These are phyloP conservation scores for Celoporthe dispersa DNA, from an alignment of 2,329 filamentous ascomycete genomes.

Conservation along the genomic window DNA sequence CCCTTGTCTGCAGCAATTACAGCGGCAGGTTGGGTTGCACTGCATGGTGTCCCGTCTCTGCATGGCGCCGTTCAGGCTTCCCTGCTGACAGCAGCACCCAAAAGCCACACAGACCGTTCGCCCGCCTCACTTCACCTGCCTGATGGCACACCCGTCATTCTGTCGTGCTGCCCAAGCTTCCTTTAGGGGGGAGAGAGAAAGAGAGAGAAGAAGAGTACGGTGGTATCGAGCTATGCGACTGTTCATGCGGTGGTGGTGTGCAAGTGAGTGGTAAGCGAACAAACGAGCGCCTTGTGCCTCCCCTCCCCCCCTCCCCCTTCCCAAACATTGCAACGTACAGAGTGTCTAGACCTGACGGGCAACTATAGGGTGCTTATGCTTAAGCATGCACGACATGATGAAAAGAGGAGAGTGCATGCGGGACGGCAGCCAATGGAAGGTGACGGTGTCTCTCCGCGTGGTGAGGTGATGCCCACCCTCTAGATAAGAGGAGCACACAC, in stretches of 20 bases:
- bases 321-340: not conserved
- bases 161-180: not conserved
- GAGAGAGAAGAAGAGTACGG: not conserved
- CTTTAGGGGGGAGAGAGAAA: not conserved
- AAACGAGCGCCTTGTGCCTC: not conserved
- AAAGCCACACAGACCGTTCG: not conserved
- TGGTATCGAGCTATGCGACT: not conserved
- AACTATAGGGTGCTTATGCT: not conserved
- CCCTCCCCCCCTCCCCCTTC: too few relatives aligned
- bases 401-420: not conserved
- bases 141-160: not conserved
- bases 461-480: not conserved
- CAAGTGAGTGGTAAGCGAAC: not conserved
- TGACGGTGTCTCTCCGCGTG: not conserved
- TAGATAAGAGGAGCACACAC: not conserved
- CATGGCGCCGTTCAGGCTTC: not conserved
- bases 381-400: not conserved
- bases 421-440: not conserved
- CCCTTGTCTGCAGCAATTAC: not conserved
- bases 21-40: conserved; percentile 4
- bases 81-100: not conserved
- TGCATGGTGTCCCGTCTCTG: conserved; percentile 3
- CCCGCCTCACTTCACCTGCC: not conserved
- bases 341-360: not conserved
- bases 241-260: conserved; percentile 5